Evolutionary conservation across 2,329 filamentous ascomycete species (phyloP), one percentile per base, ranked within the genome.

Genomic region (Incumbomyces lentus): DNA sequence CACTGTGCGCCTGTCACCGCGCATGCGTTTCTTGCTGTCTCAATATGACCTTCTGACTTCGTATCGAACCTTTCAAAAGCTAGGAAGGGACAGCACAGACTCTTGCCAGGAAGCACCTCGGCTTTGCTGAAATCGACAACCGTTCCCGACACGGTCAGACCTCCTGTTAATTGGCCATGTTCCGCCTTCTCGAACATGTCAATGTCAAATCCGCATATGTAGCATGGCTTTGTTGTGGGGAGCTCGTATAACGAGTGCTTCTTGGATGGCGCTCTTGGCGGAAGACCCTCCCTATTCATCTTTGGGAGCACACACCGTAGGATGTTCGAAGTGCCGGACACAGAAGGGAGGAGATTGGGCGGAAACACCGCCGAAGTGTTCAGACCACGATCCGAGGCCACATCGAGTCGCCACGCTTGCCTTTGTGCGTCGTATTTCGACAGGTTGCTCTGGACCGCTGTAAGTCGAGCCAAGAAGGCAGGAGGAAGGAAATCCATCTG

Each of bases 1-100:
- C 50, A 56, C 36, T 53, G 52, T 26, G 54, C 52, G 6, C 54
- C 54, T 18, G 47, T 49, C n/a, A 56, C 43, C 13, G 52, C 54
- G 38, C 54, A 56, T 34, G 49, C 47, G 26, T 56, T 56, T 36
- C 45, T 56, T 30, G 51, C 49, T 10, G 48, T 30, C 36, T 56
- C 46, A 13, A 56, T 26, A 4, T 44, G 44, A 32, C 51, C 49
- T 22, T 55, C 51, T 14, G 48, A 48, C 11, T 37, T 17, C 10
- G 18, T 36, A 7, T 45, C 42, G 42, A 52, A 41, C 35, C 50
- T 47, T 34, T 56, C 52, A 40, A 56, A 56, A 17, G 51, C 44
- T 7, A 56, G 37, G 35, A 56, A 56, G 1, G 48, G 50, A 16
- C 50, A 50, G 29, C 49, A 52, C 10, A 35, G 37, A 2, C 36